phyloP scores from a whole-genome alignment of 2,329 filamentous ascomycete species.

The Nemania diffusa region DNA sequence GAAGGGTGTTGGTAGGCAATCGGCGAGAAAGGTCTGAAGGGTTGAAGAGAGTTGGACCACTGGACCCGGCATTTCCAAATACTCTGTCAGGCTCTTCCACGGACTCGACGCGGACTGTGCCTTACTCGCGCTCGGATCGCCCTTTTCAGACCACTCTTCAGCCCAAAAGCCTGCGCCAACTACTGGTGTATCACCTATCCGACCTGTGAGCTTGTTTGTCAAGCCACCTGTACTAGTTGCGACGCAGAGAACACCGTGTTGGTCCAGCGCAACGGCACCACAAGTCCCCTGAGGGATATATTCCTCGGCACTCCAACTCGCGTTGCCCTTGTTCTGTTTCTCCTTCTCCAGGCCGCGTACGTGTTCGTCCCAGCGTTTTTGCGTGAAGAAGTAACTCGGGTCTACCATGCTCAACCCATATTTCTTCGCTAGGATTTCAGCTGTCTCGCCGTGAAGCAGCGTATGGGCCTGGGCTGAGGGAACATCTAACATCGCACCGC shows the following conservation, averaged over 20 bases:
- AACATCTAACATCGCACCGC: constrained; percentile 51
- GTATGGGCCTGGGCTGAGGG: constrained; percentile 74
- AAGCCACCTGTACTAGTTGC: constrained; percentile 78
- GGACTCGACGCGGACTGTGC: constrained; percentile 2
- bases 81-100: constrained; percentile 38
- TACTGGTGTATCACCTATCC: constrained; percentile 87
- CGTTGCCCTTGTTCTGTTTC: constrained; percentile 51
- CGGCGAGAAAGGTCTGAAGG: constrained; percentile 62
- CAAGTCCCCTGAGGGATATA: constrained; percentile 86
- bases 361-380: constrained; percentile 83
- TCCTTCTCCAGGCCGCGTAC: constrained; percentile 64
- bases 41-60: constrained; percentile 55
- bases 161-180: constrained; percentile 91
- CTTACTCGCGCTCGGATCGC: constrained; percentile 46
- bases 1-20: constrained; percentile 67
- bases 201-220: constrained; percentile 87
- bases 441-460: constrained; percentile 73
- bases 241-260: constrained; percentile 76
- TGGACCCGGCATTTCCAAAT: constrained; percentile 44
- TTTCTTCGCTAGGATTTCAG: constrained; percentile 72
- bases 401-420: constrained; percentile 79
- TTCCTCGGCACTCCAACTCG: constrained; percentile 68
- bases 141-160: constrained; percentile 76
- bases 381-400: constrained; percentile 80
- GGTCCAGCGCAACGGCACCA: constrained; percentile 83